A percentile compares a stretch with the other conserved stretches of the same genome.
Evolutionary conservation across 495 filamentous ascomycete species (phyloP).

Genomic region (Penicillium soppii): DNA sequence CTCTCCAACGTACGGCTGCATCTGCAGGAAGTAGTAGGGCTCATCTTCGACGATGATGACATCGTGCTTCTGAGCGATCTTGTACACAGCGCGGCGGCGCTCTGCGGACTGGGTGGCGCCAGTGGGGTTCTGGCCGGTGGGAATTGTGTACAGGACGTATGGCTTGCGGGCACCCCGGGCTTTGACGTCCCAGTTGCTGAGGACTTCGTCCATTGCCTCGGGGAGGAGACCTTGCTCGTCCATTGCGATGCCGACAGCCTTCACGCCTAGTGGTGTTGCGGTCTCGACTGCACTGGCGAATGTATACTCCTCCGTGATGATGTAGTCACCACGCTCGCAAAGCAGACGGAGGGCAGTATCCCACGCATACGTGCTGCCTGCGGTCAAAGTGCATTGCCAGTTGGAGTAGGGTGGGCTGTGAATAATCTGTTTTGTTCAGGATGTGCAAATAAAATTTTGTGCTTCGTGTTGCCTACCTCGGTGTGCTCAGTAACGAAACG

Average conservation of each 20-base stretch:
- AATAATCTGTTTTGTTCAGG: constrained; percentile 30
- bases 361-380: constrained; percentile 75
- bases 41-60: constrained; percentile 91
- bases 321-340: constrained; percentile 63
- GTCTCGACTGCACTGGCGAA: constrained; percentile 83
- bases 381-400: constrained; percentile 74
- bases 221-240: constrained; percentile 79
- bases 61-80: constrained; percentile 76
- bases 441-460: background rate
- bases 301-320: constrained; percentile 85
- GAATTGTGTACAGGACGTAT: constrained; percentile 54
- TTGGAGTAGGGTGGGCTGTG: constrained; percentile 64
- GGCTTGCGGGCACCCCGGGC: constrained; percentile 66
- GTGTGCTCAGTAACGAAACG: constrained; percentile 93
- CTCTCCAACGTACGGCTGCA: constrained; percentile 73
- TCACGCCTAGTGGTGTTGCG: constrained; percentile 71
- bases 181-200: constrained; percentile 63
- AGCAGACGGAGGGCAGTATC: constrained; percentile 80
- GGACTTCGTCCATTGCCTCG: constrained; percentile 60
- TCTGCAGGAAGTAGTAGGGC: constrained; percentile 98
- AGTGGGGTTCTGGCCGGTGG: constrained; percentile 87
- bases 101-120: constrained; percentile 72
- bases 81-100: constrained; percentile 71
- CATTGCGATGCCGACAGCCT: constrained; percentile 69
- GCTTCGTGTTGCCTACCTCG: constrained; percentile 46